Evolutionary conservation across 495 filamentous ascomycete genomes (phyloP).

Genomic region (Neurospora sp.): DNA sequence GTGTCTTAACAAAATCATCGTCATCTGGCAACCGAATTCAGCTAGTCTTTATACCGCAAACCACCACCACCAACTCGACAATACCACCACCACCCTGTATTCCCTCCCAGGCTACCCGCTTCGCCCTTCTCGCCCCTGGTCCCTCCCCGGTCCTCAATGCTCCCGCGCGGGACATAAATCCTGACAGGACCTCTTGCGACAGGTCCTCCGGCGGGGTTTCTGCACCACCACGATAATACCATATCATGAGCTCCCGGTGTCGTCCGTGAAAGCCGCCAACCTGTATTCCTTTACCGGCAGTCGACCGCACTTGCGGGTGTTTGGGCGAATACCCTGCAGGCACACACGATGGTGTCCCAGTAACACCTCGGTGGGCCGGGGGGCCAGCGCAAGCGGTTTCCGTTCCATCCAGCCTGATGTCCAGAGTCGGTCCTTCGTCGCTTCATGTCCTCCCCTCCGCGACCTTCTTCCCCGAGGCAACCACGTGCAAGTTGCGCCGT

Average conservation of each 20-base stretch:
- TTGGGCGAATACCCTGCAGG: constrained; percentile 41
- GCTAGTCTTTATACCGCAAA: background rate
- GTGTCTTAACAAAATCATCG: background rate
- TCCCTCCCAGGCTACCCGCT: background rate
- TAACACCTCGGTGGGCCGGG: constrained; percentile 42
- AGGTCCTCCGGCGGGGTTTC: background rate
- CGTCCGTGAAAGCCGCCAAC: constrained; percentile 24
- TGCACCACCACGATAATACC: constrained; percentile 4
- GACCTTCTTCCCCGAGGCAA: background rate
- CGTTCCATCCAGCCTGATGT: background rate
- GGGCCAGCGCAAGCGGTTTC: constrained; percentile 29
- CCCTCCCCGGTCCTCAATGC: background rate
- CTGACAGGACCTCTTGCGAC: background rate
- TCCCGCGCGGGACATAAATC: background rate
- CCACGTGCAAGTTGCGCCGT: background rate
- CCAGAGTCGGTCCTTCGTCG: background rate
- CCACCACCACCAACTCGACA: background rate
- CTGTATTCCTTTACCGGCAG: constrained; percentile 30
- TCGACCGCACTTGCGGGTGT: constrained; percentile 41
- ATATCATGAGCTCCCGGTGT: constrained; percentile 24
- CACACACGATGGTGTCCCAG: constrained; percentile 34
- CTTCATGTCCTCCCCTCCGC: background rate
- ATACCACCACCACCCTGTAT: background rate
- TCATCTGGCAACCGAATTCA: background rate
- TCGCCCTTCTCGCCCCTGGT: background rate